These are phyloP conservation scores for Paracoccidioides lutzii DNA, from an alignment of 2,329 filamentous ascomycete genomes.

Conservation along the genomic window DNA sequence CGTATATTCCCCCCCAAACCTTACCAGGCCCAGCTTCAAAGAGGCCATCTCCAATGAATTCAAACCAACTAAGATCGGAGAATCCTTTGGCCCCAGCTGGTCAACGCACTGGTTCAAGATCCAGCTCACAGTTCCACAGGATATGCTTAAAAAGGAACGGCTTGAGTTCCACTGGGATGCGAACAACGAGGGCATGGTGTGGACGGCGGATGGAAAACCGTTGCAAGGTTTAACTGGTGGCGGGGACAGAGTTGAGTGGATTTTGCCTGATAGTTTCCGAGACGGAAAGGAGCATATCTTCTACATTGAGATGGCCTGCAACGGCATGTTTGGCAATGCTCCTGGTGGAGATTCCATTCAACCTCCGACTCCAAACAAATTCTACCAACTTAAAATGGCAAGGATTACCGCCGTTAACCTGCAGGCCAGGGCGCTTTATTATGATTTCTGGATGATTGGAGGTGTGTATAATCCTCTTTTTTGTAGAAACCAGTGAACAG, in stretches of 20 bases:
- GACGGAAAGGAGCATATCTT: conserved; percentile 79
- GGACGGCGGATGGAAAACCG: conserved; percentile 78
- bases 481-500: neutral
- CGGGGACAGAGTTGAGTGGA: conserved; percentile 82
- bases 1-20: conserved; percentile 71
- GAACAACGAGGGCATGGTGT: conserved; percentile 87
- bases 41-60: conserved; percentile 71
- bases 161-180: conserved; percentile 97
- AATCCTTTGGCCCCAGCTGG: conserved; percentile 86
- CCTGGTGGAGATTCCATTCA: conserved; percentile 74
- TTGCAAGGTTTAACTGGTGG: conserved; percentile 85
- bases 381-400: conserved; percentile 62
- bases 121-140: conserved; percentile 59
- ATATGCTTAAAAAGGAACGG: conserved; percentile 61
- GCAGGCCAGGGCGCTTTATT: conserved; percentile 66
- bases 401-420: conserved; percentile 84
- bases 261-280: conserved; percentile 66
- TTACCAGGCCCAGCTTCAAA: conserved; percentile 70
- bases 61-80: conserved; percentile 58
- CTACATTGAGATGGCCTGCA: conserved; percentile 98
- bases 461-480: conserved; percentile 18
- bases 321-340: conserved; percentile 94
- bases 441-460: conserved; percentile 91
- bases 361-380: conserved; percentile 72
- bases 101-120: conserved; percentile 96